Conservation (phyloP, 129 eudicot species). For the Flaveria robusta region DNA sequence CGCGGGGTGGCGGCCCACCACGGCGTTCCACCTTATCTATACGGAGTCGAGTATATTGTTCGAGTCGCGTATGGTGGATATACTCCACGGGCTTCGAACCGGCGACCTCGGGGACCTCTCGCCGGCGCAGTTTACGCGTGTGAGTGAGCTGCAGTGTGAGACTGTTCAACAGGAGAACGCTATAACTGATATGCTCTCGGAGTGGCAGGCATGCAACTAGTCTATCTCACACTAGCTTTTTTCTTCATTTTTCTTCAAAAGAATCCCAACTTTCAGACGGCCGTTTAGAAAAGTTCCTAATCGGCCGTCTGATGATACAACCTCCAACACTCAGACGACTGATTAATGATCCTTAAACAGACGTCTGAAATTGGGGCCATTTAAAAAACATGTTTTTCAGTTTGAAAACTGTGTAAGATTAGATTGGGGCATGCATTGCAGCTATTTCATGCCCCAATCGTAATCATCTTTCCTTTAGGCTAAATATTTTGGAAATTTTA, state of each 20-base stretch:
- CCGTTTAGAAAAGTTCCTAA: too few species aligned
- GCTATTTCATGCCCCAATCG: too few species aligned
- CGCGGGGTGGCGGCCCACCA: constrained; percentile 92
- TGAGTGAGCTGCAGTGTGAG: constrained; percentile 74
- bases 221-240: background rate
- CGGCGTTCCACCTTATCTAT: constrained; percentile 73
- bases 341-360: too few species aligned
- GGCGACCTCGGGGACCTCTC: constrained; percentile 79
- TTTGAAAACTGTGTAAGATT: too few species aligned
- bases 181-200: constrained; percentile 56
- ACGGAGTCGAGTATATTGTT: constrained; percentile 64
- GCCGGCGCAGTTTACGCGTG: constrained; percentile 61
- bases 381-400: too few species aligned
- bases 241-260: too few species aligned
- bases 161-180: constrained; percentile 70
- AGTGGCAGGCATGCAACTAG: constrained; percentile 73
- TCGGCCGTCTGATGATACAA: too few species aligned
- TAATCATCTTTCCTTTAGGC: too few species aligned
- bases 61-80: constrained; percentile 59
- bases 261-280: too few species aligned
- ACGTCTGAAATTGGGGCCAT: too few species aligned
- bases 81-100: constrained; percentile 54
- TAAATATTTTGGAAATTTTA: background rate
- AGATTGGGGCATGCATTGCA: too few species aligned
- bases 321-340: too few species aligned